phyloP scores from a whole-genome alignment of 495 filamentous ascomycete species.

The Daldinia concentrica region DNA sequence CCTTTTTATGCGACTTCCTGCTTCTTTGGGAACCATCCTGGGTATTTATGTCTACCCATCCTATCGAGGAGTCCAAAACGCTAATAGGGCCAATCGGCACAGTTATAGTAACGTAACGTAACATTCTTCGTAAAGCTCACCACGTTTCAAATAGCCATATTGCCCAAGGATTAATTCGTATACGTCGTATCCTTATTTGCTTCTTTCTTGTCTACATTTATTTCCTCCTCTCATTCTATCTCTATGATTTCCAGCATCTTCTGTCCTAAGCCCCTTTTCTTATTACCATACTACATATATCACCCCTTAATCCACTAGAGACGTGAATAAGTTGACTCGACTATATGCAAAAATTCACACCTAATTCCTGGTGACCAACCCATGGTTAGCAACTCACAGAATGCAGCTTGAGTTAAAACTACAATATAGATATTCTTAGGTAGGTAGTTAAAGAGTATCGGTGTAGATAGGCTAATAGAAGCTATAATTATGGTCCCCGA shows the following conservation, averaged over 20 bases:
- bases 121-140: neutral
- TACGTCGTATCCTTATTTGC: neutral
- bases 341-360: neutral
- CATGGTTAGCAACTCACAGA: neutral
- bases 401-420: neutral
- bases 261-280: neutral
- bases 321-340: neutral
- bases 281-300: neutral
- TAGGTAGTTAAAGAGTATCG: too few species aligned
- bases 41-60: neutral
- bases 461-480: too few species aligned
- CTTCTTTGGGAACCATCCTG: neutral
- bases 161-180: neutral
- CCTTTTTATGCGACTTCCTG: neutral
- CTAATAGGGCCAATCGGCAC: neutral
- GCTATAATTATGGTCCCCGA: neutral
- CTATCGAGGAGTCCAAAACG: neutral
- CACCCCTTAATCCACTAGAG: neutral
- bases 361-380: neutral
- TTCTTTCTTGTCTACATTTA: neutral
- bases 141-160: neutral
- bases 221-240: neutral
- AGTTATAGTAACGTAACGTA: neutral
- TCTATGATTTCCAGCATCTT: neutral
- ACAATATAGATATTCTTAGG: neutral